Percentiles rank a stretch among this genome's conserved stretches.
These are phyloP conservation scores for Penicillium bovifimosum DNA, from an alignment of 495 filamentous ascomycete genomes.

Conservation along the genomic window DNA sequence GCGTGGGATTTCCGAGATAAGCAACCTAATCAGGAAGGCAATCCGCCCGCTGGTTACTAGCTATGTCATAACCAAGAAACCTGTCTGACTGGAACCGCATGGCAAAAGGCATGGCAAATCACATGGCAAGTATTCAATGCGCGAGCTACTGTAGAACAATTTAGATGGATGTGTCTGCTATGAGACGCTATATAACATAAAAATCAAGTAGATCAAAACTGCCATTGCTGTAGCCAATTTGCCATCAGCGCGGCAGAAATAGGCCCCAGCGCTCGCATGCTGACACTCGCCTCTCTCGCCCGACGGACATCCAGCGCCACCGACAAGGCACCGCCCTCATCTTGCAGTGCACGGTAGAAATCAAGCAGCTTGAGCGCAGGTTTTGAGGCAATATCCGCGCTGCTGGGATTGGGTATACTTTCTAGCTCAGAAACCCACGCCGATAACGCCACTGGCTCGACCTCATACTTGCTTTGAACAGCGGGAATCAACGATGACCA, in stretches of 20 bases:
- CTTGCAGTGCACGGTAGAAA: slow-evolving; percentile 22
- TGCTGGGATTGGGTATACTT: slow-evolving; percentile 13
- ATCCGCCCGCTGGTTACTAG: not conserved
- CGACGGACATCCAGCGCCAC: slow-evolving; percentile 16
- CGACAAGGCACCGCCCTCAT: slow-evolving; percentile 8
- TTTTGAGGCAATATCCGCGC: slow-evolving; percentile 14
- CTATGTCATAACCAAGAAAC: not conserved
- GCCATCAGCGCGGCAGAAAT: slow-evolving; percentile 18
- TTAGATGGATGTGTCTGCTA: not conserved
- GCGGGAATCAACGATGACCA: slow-evolving; percentile 24
- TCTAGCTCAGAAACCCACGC: slow-evolving; percentile 25
- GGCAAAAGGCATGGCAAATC: not conserved
- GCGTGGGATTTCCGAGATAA: not conserved
- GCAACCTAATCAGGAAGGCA: not conserved
- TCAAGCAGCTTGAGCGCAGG: slow-evolving; percentile 25
- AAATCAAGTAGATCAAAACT: slow-evolving; percentile 9
- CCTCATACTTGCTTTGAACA: slow-evolving; percentile 8
- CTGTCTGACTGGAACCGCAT: not conserved
- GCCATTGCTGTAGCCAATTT: slow-evolving; percentile 24
- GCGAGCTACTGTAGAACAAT: not conserved
- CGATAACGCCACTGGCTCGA: slow-evolving; percentile 13
- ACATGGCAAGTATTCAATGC: not conserved
- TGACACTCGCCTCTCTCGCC: slow-evolving; percentile 19
- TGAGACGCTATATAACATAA: not conserved
- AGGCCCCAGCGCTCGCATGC: slow-evolving; percentile 14